These are phyloP conservation scores for Phyllosticta citriasiana DNA, from an alignment of 2,329 filamentous ascomycete genomes.

Conservation along the genomic window DNA sequence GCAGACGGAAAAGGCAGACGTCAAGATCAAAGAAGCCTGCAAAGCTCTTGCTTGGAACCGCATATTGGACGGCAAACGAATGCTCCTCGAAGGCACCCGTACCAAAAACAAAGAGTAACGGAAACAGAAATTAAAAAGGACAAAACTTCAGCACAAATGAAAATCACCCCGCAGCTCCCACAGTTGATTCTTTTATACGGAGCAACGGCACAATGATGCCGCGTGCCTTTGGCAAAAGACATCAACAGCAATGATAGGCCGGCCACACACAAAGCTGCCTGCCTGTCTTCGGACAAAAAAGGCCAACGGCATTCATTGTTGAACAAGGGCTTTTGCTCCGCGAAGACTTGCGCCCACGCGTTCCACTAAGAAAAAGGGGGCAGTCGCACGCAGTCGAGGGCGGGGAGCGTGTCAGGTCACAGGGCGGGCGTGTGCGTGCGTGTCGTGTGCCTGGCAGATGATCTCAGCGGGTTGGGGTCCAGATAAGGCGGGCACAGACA, in stretches of 20 bases:
- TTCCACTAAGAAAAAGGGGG: not conserved
- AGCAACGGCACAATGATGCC: not conserved
- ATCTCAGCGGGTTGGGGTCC: not conserved
- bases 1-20: slow-evolving; percentile 1
- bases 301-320: not conserved
- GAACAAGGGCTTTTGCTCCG: not conserved
- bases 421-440: not conserved
- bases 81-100: not conserved
- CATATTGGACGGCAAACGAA: not conserved
- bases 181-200: not conserved
- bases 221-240: not conserved
- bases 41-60: not conserved
- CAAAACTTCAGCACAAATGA: not conserved
- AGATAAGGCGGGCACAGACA: not conserved
- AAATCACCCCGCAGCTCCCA: not conserved
- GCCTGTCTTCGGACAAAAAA: not conserved
- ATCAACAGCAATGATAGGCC: not conserved
- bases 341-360: not conserved
- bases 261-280: not conserved
- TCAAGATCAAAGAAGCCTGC: not conserved
- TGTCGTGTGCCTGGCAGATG: not conserved
- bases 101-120: not conserved
- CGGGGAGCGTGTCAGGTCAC: not conserved
- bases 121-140: not conserved
- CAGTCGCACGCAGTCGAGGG: not conserved